phyloP scores from a whole-genome alignment of 2,329 filamentous ascomycete genomes.

The Talaromyces islandicus region DNA sequence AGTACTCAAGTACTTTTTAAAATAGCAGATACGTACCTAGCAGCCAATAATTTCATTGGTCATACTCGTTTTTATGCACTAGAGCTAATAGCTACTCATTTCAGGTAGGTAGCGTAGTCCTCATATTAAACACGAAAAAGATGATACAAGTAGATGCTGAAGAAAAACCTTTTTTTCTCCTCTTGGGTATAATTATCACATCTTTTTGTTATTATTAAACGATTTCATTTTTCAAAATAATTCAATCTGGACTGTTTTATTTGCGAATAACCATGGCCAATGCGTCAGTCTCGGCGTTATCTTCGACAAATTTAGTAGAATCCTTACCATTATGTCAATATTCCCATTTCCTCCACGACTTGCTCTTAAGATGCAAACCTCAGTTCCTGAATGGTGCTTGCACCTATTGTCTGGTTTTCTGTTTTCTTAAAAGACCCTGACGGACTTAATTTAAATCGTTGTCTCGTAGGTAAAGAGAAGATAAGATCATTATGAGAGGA shows the following conservation, averaged over 20 bases:
- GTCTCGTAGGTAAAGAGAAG: background rate
- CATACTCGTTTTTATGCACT: background rate
- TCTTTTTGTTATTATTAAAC: background rate
- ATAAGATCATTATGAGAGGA: conserved; percentile 14
- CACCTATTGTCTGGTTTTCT: background rate
- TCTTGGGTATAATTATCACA: background rate
- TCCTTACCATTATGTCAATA: conserved; percentile 6
- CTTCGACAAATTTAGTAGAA: background rate
- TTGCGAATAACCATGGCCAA: background rate
- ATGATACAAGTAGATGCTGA: background rate
- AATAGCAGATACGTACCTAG: too few relatives aligned
- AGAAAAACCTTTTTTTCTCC: background rate
- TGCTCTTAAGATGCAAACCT: background rate
- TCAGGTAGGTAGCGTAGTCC: background rate
- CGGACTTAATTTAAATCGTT: background rate
- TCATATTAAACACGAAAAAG: background rate
- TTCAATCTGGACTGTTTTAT: background rate
- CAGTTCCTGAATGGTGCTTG: background rate
- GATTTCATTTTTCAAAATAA: background rate
- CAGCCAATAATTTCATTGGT: background rate
- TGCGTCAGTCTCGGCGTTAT: background rate
- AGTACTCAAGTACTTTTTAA: too few relatives aligned
- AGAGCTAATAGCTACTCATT: background rate
- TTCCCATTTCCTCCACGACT: conserved; percentile 13
- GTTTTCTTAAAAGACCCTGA: background rate